A percentile compares a stretch with the other conserved stretches of the same genome.
These are phyloP conservation scores for Ramaria sp. DNA, from an alignment of 768 basidiomycete species.

Conservation along the genomic window DNA sequence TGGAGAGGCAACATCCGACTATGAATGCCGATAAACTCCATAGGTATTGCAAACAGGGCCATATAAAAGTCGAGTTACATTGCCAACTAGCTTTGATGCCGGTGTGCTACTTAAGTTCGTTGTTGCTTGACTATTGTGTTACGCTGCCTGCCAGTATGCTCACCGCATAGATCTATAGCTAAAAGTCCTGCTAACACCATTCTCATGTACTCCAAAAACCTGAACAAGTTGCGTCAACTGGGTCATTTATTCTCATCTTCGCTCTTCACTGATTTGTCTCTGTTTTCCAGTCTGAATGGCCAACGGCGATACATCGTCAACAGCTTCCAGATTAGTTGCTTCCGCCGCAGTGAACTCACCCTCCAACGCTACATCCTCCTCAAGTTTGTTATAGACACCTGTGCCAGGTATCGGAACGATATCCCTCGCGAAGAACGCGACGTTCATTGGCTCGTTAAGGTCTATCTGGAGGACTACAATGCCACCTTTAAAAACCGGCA, in stretches of 20 bases:
- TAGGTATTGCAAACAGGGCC: background rate
- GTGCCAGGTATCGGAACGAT: background rate
- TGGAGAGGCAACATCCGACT: background rate
- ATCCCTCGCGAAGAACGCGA: background rate
- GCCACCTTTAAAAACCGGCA: background rate
- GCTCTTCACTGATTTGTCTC: background rate
- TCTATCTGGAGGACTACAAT: background rate
- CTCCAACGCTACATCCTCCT: background rate
- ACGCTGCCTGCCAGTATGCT: background rate
- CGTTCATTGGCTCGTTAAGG: slow-evolving; percentile 6
- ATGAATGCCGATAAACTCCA: background rate
- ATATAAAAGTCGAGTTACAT: background rate
- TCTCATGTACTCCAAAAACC: slow-evolving; percentile 3
- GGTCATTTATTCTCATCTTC: background rate
- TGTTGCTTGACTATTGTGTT: background rate
- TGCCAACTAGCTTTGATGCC: slow-evolving; percentile 5
- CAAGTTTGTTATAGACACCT: slow-evolving; percentile 1
- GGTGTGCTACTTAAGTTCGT: slow-evolving; percentile 5
- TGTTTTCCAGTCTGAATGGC: background rate
- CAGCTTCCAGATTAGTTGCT: slow-evolving; percentile 1
- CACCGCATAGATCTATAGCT: background rate
- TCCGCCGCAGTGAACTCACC: slow-evolving; percentile 4
- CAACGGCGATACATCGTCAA: slow-evolving; percentile 2
- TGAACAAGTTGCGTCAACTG: background rate
- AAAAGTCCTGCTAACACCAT: background rate